phyloP scores from a whole-genome alignment of 2,329 filamentous ascomycete genomes.

The Lachnellula arida region DNA sequence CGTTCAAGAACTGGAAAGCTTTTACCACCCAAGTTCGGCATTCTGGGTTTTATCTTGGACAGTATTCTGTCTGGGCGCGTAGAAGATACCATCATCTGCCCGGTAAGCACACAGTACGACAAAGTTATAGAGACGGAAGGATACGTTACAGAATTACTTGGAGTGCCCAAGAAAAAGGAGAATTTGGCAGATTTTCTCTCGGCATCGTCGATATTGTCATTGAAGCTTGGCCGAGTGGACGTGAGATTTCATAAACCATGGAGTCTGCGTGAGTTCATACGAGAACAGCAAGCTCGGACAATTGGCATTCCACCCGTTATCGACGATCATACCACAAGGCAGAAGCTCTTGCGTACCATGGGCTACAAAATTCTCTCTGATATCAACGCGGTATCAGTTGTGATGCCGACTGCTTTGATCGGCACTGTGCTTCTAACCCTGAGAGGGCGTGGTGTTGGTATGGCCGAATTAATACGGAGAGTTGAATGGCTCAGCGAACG shows the following conservation, averaged over 20 bases:
- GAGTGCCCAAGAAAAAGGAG: slow-evolving; percentile 92
- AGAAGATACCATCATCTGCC: slow-evolving; percentile 87
- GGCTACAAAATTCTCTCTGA: slow-evolving; percentile 91
- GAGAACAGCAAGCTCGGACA: slow-evolving; percentile 63
- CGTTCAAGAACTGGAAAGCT: slow-evolving; percentile 91
- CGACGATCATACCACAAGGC: slow-evolving; percentile 33
- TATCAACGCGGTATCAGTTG: slow-evolving; percentile 93
- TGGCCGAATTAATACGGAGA: slow-evolving; percentile 75
- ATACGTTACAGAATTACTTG: slow-evolving; percentile 90
- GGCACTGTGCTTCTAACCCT: slow-evolving; percentile 90
- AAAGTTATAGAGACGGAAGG: slow-evolving; percentile 98
- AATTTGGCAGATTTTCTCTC: slow-evolving; percentile 85
- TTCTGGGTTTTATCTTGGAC: slow-evolving; percentile 86
- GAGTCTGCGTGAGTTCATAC: slow-evolving; percentile 79
- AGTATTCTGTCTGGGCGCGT: slow-evolving; percentile 84
- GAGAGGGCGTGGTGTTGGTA: slow-evolving; percentile 85
- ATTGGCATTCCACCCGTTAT: slow-evolving; percentile 45
- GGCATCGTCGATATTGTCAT: slow-evolving; percentile 79
- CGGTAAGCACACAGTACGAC: slow-evolving; percentile 96
- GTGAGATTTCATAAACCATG: slow-evolving; percentile 95
- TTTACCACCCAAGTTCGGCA: slow-evolving; percentile 90
- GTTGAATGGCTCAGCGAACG: slow-evolving; percentile 86
- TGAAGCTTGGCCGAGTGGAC: slow-evolving; percentile 87
- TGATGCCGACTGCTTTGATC: slow-evolving; percentile 96
- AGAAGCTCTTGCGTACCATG: slow-evolving; percentile 75